A percentile compares a stretch with the other conserved stretches of the same genome.
Conservation (phyloP, 345 rosid genomes). For the Gossypium turneri region DNA sequence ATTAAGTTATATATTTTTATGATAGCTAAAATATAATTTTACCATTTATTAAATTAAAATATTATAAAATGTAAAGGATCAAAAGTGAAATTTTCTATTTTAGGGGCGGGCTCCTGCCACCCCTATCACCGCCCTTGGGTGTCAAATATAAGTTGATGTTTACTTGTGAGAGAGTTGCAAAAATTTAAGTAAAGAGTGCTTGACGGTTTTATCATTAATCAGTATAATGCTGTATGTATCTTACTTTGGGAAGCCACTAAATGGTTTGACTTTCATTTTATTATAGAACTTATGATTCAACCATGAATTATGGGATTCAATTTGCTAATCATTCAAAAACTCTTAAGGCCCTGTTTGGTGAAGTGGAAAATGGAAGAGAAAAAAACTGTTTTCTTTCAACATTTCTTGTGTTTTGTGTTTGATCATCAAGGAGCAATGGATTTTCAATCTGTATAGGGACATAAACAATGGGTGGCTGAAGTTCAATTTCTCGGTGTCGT, state of each 20-base stretch:
- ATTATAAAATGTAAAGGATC: no score
- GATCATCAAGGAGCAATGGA: neutral
- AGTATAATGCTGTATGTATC: neutral
- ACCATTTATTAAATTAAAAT: no score
- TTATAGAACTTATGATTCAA: neutral
- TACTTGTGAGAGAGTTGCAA: neutral
- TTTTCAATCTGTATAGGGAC: slow-evolving; percentile 49
- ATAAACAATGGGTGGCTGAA: slow-evolving; percentile 88
- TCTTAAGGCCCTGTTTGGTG: neutral
- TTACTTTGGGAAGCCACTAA: neutral
- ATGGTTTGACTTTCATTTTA: neutral
- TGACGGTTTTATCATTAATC: neutral
- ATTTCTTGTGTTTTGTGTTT: neutral
- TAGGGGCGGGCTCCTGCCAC: no score
- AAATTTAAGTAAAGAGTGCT: neutral
- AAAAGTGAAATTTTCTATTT: no score
- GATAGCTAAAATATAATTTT: no score
- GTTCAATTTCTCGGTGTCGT: slow-evolving; percentile 80
- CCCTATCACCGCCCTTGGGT: no score
- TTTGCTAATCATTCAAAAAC: neutral
- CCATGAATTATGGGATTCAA: neutral
- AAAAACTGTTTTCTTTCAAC: neutral
- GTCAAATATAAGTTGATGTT: neutral
- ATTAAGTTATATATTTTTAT: no score
- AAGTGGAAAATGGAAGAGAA: neutral